phyloP scores from a whole-genome alignment of 768 basidiomycete species.

The Naganishia randhawae region DNA sequence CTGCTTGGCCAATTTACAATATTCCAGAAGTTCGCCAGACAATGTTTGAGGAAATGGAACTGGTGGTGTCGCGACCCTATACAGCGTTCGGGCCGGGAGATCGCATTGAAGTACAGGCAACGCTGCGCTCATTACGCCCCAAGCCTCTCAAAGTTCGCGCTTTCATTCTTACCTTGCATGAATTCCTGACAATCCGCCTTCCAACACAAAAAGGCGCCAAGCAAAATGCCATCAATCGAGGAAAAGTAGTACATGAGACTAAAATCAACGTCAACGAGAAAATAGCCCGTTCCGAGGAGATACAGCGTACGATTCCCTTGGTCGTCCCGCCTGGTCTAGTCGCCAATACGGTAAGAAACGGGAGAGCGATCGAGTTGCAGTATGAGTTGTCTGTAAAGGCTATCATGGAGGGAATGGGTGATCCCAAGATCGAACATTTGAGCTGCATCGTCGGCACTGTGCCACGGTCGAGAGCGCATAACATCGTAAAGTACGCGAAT shows the following conservation, averaged over 20 bases:
- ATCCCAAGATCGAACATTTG: slow-evolving; percentile 39
- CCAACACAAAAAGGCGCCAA: slow-evolving; percentile 53
- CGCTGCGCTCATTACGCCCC: slow-evolving; percentile 66
- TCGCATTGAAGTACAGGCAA: slow-evolving; percentile 66
- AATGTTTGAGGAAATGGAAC: slow-evolving; percentile 60
- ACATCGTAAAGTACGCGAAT: slow-evolving; percentile 34
- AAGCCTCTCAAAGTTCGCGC: slow-evolving; percentile 71
- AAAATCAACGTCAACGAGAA: slow-evolving; percentile 73
- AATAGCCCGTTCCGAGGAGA: slow-evolving; percentile 66
- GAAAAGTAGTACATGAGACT: slow-evolving; percentile 61
- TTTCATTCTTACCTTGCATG: slow-evolving; percentile 75
- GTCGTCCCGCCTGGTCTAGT: slow-evolving; percentile 63
- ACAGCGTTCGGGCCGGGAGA: slow-evolving; percentile 86
- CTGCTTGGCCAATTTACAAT: slow-evolving; percentile 78
- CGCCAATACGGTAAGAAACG: slow-evolving; percentile 68
- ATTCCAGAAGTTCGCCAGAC: slow-evolving; percentile 33
- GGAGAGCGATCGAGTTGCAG: slow-evolving; percentile 65
- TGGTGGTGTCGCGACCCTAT: slow-evolving; percentile 69
- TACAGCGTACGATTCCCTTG: slow-evolving; percentile 61
- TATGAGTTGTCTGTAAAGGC: slow-evolving; percentile 76
- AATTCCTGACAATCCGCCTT: slow-evolving; percentile 69
- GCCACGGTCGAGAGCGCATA: slow-evolving; percentile 34
- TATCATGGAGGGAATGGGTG: slow-evolving; percentile 62
- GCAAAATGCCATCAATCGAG: slow-evolving; percentile 53
- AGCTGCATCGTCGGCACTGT: slow-evolving; percentile 41